Evolutionary conservation across 805 yeast genomes (phyloP).

Genomic region (Metschnikowia orientalis): DNA sequence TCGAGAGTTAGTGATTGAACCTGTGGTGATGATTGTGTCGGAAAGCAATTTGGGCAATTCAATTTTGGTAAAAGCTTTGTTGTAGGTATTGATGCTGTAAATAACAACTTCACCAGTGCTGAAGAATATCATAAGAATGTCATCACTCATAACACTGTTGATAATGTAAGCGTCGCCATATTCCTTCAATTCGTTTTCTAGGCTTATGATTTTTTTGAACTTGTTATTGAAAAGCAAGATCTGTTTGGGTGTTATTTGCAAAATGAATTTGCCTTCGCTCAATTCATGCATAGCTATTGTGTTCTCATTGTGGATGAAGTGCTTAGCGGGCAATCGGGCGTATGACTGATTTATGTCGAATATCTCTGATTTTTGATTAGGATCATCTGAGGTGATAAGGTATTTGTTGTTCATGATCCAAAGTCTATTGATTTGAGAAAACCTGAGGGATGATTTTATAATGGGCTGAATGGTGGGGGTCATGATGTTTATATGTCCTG

Average conservation of each 20-base stretch:
- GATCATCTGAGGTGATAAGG: conserved; percentile 67
- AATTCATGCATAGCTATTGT: conserved; percentile 68
- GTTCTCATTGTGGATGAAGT: conserved; percentile 56
- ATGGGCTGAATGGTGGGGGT: conserved; percentile 66
- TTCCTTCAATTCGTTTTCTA: conserved; percentile 34
- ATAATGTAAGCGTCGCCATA: conserved; percentile 53
- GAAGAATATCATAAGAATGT: conserved; percentile 57
- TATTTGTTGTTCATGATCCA: conserved; percentile 69
- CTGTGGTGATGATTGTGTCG: conserved; percentile 61
- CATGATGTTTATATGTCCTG: conserved; percentile 56
- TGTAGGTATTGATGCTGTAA: conserved; percentile 39
- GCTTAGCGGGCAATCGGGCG: conserved; percentile 55
- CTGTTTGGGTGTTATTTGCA: conserved; percentile 70
- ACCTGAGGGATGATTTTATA: conserved; percentile 63
- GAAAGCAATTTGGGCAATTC: conserved; percentile 37
- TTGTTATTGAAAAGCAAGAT: conserved; percentile 57
- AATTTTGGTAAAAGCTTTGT: conserved; percentile 30
- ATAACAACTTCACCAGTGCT: conserved; percentile 69
- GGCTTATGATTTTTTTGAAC: conserved; percentile 50
- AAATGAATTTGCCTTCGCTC: conserved; percentile 50
- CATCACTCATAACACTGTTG: conserved; percentile 59
- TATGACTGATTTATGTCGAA: conserved; percentile 61
- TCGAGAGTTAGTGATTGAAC: conserved; percentile 54
- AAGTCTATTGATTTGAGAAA: conserved; percentile 65
- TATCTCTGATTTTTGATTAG: conserved; percentile 61